These are phyloP conservation scores for Colletotrichum acutatum DNA, from an alignment of 2,329 filamentous ascomycete genomes.

Conservation along the genomic window DNA sequence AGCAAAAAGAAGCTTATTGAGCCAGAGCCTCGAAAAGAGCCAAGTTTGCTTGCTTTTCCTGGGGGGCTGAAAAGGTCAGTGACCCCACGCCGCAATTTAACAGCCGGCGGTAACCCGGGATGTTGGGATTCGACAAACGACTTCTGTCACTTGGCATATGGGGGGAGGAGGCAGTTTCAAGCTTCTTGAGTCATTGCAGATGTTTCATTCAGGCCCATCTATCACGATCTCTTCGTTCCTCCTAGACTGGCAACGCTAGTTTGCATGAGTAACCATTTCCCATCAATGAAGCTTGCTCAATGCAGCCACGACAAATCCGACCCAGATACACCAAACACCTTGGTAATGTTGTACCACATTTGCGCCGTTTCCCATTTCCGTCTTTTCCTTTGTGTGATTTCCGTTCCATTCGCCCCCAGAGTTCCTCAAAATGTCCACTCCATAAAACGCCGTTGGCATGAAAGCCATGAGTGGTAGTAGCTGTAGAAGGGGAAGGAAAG, in stretches of 20 bases:
- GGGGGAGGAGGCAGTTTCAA: neutral
- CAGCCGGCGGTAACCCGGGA: neutral
- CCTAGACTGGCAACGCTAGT: neutral
- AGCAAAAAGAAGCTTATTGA: neutral
- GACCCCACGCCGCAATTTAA: neutral
- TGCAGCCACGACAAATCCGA: neutral
- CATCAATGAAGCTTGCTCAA: neutral
- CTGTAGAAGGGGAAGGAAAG: constrained; percentile 17
- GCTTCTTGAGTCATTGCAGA: constrained; percentile 16
- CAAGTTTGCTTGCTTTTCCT: neutral
- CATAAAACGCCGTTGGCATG: constrained; percentile 21
- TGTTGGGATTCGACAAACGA: too few relatives aligned
- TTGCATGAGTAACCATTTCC: neutral
- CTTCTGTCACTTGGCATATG: neutral
- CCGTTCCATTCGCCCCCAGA: neutral
- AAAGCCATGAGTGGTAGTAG: constrained; percentile 25
- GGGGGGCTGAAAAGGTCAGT: neutral
- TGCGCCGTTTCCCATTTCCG: neutral
- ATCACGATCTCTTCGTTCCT: constrained; percentile 15
- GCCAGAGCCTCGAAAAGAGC: neutral
- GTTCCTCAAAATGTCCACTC: constrained; percentile 18
- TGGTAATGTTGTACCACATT: neutral
- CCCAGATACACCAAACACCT: constrained; percentile 22
- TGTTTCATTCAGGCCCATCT: constrained; percentile 20
- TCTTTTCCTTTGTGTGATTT: neutral